Percentiles rank a stretch among this genome's conserved stretches.
phyloP scores from a whole-genome alignment of 2,329 filamentous ascomycete genomes.

The Xylariaceae sp. region DNA sequence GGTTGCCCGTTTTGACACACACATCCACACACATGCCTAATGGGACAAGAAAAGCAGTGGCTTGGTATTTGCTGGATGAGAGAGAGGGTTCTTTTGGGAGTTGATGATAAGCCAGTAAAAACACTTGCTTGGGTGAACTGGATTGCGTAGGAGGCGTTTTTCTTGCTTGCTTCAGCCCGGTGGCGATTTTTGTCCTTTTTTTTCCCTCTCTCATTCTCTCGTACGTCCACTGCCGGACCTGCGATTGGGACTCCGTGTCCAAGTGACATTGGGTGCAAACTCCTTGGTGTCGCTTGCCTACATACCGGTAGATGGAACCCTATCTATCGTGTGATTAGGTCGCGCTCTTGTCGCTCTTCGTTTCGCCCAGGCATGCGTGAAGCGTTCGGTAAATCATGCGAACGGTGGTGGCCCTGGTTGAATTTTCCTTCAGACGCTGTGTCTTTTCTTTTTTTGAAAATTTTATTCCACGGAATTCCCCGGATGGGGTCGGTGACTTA shows the following conservation, averaged over 20 bases:
- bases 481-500: background rate
- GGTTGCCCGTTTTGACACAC: constrained; percentile 9
- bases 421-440: background rate
- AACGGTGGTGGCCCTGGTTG: background rate
- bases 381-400: background rate
- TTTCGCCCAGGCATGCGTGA: background rate
- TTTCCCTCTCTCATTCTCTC: too few species aligned
- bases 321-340: constrained; percentile 15
- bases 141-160: constrained; percentile 14
- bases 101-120: constrained; percentile 12
- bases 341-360: background rate
- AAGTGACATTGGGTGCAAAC: constrained; percentile 12
- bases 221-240: background rate
- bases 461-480: background rate
- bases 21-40: background rate
- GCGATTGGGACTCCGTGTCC: constrained; percentile 10
- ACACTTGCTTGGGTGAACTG: constrained; percentile 1
- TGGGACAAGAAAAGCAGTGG: background rate
- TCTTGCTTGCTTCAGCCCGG: constrained; percentile 4
- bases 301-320: constrained; percentile 15
- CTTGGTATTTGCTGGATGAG: background rate
- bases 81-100: background rate
- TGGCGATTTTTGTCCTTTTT: background rate
- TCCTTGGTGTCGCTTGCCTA: constrained; percentile 20
- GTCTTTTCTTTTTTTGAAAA: background rate